Percentiles rank a stretch among this genome's conserved stretches.
phyloP scores from a whole-genome alignment of 495 filamentous ascomycete genomes.

The Penicillium egyptiacum region DNA sequence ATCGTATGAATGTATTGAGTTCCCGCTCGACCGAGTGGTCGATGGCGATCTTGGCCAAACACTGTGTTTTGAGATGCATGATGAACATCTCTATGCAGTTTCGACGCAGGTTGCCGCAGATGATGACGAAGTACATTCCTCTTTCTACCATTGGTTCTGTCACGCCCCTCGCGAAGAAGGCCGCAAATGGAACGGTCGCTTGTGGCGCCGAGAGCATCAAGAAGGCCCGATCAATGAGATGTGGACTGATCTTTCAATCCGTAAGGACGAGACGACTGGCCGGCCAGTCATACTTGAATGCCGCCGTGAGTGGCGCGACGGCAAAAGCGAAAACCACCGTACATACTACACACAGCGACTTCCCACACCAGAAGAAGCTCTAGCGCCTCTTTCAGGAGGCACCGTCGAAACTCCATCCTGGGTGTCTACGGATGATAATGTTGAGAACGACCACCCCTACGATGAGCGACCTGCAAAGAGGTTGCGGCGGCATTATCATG shows the following conservation, averaged over 20 bases:
- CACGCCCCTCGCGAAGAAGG: constrained; percentile 44
- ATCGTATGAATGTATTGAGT: constrained; percentile 18
- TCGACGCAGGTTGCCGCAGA: constrained; percentile 66
- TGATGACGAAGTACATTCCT: constrained; percentile 65
- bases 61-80: constrained; percentile 69
- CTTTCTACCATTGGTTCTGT: constrained; percentile 69
- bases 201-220: constrained; percentile 66
- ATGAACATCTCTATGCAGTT: constrained; percentile 68
- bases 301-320: constrained; percentile 66
- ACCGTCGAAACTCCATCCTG: neutral
- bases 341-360: constrained; percentile 68
- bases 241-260: constrained; percentile 67
- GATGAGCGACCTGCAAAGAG: constrained; percentile 42
- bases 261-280: constrained; percentile 61
- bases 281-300: constrained; percentile 65
- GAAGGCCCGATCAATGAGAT: constrained; percentile 78
- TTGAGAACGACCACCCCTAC: constrained; percentile 35
- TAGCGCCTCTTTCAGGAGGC: constrained; percentile 3
- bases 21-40: constrained; percentile 15
- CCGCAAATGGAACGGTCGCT: constrained; percentile 30
- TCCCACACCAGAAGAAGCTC: constrained; percentile 41
- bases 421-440: constrained; percentile 8
- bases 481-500: constrained; percentile 41
- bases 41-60: constrained; percentile 61
- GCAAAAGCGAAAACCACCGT: constrained; percentile 59